Evolutionary conservation across 23 red algal species (phyloP).

Genomic region (Gracilaria gracilis): DNA sequence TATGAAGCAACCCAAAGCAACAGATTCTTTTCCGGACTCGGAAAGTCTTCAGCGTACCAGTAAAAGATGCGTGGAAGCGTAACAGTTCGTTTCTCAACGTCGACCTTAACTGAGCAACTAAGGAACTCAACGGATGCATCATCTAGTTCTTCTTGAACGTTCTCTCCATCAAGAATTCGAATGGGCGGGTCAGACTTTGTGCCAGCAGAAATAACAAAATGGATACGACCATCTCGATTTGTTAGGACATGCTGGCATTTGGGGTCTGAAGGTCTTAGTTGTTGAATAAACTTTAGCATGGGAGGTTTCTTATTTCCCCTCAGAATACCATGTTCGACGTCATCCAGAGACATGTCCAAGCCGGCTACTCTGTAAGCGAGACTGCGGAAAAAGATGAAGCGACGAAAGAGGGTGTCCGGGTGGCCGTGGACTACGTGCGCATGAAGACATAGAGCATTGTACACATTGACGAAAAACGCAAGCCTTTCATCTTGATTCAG

Average conservation of each 20-base stretch:
- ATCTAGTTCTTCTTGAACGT: slow-evolving; percentile 89
- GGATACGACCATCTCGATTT: slow-evolving; percentile 88
- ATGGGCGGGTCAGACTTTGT: slow-evolving; percentile 96
- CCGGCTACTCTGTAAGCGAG: slow-evolving; percentile 93
- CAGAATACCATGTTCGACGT: slow-evolving; percentile 98
- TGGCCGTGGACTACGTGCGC: slow-evolving; percentile 85
- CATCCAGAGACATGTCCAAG: slow-evolving; percentile 93
- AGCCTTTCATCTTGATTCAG: slow-evolving; percentile 89
- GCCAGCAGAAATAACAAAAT: slow-evolving; percentile 98
- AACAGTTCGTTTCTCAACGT: slow-evolving; percentile 63
- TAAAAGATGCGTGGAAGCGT: slow-evolving; percentile 93
- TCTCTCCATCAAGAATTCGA: slow-evolving; percentile 95
- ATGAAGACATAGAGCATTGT: slow-evolving; percentile 97
- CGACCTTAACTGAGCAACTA: slow-evolving; percentile 74
- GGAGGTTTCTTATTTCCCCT: slow-evolving; percentile 92
- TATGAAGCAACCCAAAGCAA: slow-evolving; percentile 86
- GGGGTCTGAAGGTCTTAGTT: slow-evolving; percentile 91
- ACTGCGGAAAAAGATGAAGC: slow-evolving; percentile 91
- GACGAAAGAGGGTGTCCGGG: slow-evolving; percentile 79
- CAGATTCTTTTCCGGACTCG: slow-evolving; percentile 51
- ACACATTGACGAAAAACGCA: slow-evolving; percentile 97
- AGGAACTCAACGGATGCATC: slow-evolving; percentile 92
- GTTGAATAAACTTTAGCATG: slow-evolving; percentile 86
- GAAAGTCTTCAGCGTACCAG: slow-evolving; percentile 98
- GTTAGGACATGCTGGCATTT: slow-evolving; percentile 88